Base-by-base conservation (phyloP, 345 rosid genomes). In the Pugionium dolabratum region DNA sequence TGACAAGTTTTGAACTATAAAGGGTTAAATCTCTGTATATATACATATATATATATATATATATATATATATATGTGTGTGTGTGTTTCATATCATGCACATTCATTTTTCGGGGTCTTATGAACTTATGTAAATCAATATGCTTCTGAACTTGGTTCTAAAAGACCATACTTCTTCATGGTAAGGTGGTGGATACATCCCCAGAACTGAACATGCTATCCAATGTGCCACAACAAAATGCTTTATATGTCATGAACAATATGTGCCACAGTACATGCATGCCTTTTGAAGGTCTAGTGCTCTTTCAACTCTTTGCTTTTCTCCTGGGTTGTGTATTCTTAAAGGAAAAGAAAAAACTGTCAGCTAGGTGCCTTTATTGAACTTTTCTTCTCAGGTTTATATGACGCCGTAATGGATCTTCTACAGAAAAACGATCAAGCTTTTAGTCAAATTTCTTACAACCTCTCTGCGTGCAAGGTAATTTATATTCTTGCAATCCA, bases 131-230 rank as follows among this genome's bases (percentile, higher is more conserved):
- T 39, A 59, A 43, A 56, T 72, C 45, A 30, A n/a, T 59, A 59
- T 52, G 51, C 56, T 58, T 64, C 58, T 72, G 49, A 44, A 73
- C 44, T 66, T 73, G 72, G 62, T 73, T 73, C 67, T 73, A 66
- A 73, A 64, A 65, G 50, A 59, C 49, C 67, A 51, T 51, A 11
- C 50, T 66, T 66, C 72, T 44, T 73, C 69, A 67, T 73, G 89
- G 79, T 79, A 79, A 90, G 85, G 85, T 79, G 82, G 81, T 81
- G 88, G 91, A 86, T 78, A 79, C 89, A 80, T 83, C 91, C 48
- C 70, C 85, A 52, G 86, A 77, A 77, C 78, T 78, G 56, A 84
- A 72, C 75, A 48, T 76, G 53, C 70, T 83, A 75, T 75, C 82
- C 71, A 75, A 69, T 74, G 67, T 79, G 69, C 80, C 80, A 35